These are phyloP conservation scores for Pseudofabraea citricarpa DNA, from an alignment of 2,329 filamentous ascomycete species.

Conservation along the genomic window DNA sequence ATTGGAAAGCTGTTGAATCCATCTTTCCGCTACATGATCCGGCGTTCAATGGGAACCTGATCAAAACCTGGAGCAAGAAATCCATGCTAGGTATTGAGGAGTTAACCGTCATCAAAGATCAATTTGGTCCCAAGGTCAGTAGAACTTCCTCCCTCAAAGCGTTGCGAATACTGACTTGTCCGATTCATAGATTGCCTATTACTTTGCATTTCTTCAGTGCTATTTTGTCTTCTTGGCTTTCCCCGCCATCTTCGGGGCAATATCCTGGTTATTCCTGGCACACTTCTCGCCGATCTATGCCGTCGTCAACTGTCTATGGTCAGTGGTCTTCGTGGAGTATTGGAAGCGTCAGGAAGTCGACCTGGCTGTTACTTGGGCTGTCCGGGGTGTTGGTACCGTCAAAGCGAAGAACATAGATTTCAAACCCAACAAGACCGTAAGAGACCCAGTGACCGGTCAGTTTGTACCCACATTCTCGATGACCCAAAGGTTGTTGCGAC, in stretches of 20 bases:
- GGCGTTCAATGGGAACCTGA: conserved; percentile 47
- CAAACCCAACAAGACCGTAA: conserved; percentile 53
- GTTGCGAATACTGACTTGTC: too few species aligned
- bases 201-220: conserved; percentile 77
- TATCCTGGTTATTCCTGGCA: conserved; percentile 63
- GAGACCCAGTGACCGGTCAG: conserved; percentile 57
- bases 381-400: conserved; percentile 62
- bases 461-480: conserved; percentile 57
- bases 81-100: conserved; percentile 45
- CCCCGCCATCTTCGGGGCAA: conserved; percentile 62
- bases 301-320: conserved; percentile 62
- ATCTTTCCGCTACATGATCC: conserved; percentile 61
- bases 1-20: conserved; percentile 56
- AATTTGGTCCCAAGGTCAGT: conserved; percentile 54
- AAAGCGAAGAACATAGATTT: conserved; percentile 64
- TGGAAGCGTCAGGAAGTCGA: conserved; percentile 76
- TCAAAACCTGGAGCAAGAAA: conserved; percentile 51
- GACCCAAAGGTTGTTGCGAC: conserved; percentile 58
- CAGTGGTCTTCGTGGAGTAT: conserved; percentile 70
- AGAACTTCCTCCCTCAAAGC: too few species aligned
- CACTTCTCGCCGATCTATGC: conserved; percentile 68
- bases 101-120: conserved; percentile 55
- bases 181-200: conserved; percentile 69
- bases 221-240: conserved; percentile 70
- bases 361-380: conserved; percentile 67